Evolutionary conservation across 2,329 filamentous ascomycete species (phyloP).

Genomic region (Cercospora citrullina): DNA sequence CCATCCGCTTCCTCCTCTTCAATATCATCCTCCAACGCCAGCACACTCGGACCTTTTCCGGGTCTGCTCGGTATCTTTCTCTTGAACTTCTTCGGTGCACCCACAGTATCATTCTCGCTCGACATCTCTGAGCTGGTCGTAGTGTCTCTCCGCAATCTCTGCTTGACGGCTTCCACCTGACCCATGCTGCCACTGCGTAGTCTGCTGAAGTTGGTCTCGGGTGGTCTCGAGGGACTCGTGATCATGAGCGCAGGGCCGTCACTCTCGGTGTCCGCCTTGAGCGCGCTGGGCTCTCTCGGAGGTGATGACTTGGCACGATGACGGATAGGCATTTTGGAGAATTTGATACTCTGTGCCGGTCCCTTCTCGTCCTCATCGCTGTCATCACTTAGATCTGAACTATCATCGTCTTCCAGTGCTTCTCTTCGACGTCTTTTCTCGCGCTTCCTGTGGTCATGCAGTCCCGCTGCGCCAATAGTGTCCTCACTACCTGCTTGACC

Average conservation of each 20-base stretch:
- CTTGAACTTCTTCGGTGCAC: slow-evolving; percentile 62
- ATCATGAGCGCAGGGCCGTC: slow-evolving; percentile 34
- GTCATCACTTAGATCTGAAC: slow-evolving; percentile 80
- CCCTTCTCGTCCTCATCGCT: slow-evolving; percentile 71
- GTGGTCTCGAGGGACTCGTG: slow-evolving; percentile 51
- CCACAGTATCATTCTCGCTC: slow-evolving; percentile 67
- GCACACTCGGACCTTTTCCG: slow-evolving; percentile 48
- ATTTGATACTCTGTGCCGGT: slow-evolving; percentile 87
- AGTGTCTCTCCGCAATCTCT: slow-evolving; percentile 70
- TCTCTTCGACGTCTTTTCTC: slow-evolving; percentile 66
- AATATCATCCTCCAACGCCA: slow-evolving; percentile 29
- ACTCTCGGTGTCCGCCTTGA: slow-evolving; percentile 21
- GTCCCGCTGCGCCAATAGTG: slow-evolving; percentile 64
- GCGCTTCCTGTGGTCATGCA: slow-evolving; percentile 52
- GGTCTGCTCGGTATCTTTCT: slow-evolving; percentile 58
- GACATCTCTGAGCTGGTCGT: slow-evolving; percentile 81
- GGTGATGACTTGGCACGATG: slow-evolving; percentile 86
- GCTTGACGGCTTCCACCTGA: slow-evolving; percentile 62
- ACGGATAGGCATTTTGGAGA: slow-evolving; percentile 90
- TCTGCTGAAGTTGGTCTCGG: slow-evolving; percentile 42
- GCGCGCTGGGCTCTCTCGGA: slow-evolving; percentile 20
- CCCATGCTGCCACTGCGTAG: slow-evolving; percentile 69
- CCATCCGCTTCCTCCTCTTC: slow-evolving; percentile 47
- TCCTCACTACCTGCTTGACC: slow-evolving; percentile 64
- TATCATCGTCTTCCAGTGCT: slow-evolving; percentile 81